Percentiles rank a stretch among this genome's conserved stretches.
Evolutionary conservation across 768 basidiomycete genomes (phyloP).

Genomic region (Phallus indusiatus): DNA sequence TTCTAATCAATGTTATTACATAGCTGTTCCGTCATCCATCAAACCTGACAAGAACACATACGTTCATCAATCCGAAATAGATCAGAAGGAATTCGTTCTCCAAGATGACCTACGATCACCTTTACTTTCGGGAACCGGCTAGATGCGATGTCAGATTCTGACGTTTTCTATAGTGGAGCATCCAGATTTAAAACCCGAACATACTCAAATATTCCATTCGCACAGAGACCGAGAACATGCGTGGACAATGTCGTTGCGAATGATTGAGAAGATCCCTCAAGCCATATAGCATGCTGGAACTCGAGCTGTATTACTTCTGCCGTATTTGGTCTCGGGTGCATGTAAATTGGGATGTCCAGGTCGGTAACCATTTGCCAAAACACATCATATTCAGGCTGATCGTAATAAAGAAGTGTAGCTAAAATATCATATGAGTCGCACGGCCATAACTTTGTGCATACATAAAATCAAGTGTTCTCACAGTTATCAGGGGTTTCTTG

Average conservation of each 20-base stretch:
- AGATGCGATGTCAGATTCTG: neutral
- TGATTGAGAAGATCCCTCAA: neutral
- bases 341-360: constrained; percentile 1
- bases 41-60: neutral
- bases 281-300: neutral
- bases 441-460: neutral
- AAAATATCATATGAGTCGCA: neutral
- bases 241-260: neutral
- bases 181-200: neutral
- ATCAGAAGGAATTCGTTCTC: constrained; percentile 8
- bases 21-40: too few relatives aligned
- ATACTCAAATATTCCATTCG: neutral
- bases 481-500: constrained; percentile 2
- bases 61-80: constrained; percentile 9
- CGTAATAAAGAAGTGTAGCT: constrained; percentile 4
- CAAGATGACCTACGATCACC: constrained; percentile 5
- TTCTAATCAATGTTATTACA: neutral
- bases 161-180: neutral
- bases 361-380: neutral
- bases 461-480: neutral
- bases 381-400: neutral
- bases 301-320: neutral
- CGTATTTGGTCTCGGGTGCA: neutral
- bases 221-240: neutral
- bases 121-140: constrained; percentile 7